Percentiles rank a stretch among this genome's conserved stretches.
phyloP scores from a whole-genome alignment of 2,329 filamentous ascomycete genomes.

The Sphaerulina populicola region DNA sequence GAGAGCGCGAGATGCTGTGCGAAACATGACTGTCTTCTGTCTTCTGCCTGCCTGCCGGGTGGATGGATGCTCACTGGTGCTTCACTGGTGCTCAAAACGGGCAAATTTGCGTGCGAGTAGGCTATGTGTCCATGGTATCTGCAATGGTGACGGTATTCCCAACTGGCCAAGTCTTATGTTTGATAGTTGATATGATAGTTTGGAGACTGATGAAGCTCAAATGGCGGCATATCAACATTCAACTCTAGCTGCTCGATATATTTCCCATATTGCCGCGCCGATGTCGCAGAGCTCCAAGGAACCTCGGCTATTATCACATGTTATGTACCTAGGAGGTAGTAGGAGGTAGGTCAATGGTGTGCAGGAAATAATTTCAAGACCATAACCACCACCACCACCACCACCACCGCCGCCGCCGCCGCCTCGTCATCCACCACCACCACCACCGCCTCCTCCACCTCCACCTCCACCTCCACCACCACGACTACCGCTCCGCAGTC shows the following conservation, averaged over 20 bases:
- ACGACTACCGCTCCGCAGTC: not conserved
- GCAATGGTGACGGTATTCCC: not conserved
- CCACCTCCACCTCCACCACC: not conserved
- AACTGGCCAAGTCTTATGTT: too few relatives aligned
- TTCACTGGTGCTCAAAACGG: not conserved
- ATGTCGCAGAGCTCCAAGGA: not conserved
- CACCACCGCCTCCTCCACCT: not conserved
- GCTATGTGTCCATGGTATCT: not conserved
- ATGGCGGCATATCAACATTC: not conserved
- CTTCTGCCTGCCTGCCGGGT: not conserved
- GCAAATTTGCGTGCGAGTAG: not conserved
- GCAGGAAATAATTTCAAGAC: not conserved
- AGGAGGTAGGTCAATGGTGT: too few relatives aligned
- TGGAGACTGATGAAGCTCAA: too few relatives aligned
- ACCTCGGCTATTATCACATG: slow-evolving; percentile 9
- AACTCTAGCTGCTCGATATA: not conserved
- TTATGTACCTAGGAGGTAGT: too few relatives aligned
- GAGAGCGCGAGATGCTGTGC: slow-evolving; percentile 25
- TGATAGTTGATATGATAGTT: too few relatives aligned
- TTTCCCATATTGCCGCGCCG: not conserved
- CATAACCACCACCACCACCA: not conserved
- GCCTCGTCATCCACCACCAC: too few relatives aligned
- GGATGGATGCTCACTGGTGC: too few relatives aligned
- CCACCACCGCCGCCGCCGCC: not conserved
- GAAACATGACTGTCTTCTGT: slow-evolving; percentile 22